Conservation (phyloP, 176 grass and related monocot species). For the Triticum timopheevii region DNA sequence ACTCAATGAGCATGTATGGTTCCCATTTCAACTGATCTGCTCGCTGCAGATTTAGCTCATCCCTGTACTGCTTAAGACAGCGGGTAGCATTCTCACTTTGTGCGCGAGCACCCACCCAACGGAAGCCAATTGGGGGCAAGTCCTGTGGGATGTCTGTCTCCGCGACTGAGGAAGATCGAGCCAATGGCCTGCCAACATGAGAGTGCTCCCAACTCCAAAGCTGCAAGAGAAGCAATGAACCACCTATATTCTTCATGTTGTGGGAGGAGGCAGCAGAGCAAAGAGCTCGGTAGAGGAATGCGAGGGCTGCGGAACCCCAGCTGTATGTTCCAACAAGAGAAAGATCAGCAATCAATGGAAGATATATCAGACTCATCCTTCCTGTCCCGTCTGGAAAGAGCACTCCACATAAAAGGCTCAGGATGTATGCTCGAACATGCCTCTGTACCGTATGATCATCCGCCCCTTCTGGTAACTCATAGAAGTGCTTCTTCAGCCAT, state of each 20-base stretch:
- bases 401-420: conserved; percentile 64
- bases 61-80: conserved; percentile 58
- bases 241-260: conserved; percentile 62
- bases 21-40: conserved; percentile 64
- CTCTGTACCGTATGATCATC: conserved; percentile 50
- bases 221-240: conserved; percentile 69
- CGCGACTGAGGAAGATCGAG: conserved; percentile 27
- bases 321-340: conserved; percentile 56
- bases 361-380: conserved; percentile 60
- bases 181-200: conserved; percentile 57
- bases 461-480: conserved; percentile 54
- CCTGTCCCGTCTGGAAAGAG: conserved; percentile 62
- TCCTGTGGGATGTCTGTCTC: conserved; percentile 32
- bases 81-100: conserved; percentile 60
- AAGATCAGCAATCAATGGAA: conserved; percentile 60
- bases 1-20: conserved; percentile 44
- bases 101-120: conserved; percentile 54
- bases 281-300: conserved; percentile 63
- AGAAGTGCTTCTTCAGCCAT: conserved; percentile 62
- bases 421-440: conserved; percentile 67
- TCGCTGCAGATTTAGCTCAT: conserved; percentile 58
- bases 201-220: conserved; percentile 74
- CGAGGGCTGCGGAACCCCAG: conserved; percentile 52
- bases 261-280: conserved; percentile 58
- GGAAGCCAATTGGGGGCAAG: conserved; percentile 51